phyloP scores from a whole-genome alignment of 768 basidiomycete species.

The Leccinum incarnatum region DNA sequence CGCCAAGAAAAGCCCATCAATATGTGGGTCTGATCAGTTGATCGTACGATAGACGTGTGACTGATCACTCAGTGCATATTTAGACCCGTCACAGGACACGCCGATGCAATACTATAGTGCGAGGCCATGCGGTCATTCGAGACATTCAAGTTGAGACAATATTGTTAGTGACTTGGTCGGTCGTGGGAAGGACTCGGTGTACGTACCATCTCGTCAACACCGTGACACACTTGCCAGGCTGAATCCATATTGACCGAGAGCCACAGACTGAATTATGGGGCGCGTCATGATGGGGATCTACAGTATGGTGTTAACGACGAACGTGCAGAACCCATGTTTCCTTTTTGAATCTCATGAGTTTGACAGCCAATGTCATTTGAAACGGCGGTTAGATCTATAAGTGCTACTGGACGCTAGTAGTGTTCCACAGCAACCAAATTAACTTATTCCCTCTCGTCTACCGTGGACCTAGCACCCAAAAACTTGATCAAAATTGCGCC shows the following conservation, averaged over 20 bases:
- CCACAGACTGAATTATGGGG: no score
- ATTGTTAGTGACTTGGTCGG: not conserved
- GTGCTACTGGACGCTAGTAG: no score
- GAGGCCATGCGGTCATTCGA: not conserved
- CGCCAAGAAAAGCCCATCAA: not conserved
- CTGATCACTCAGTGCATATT: not conserved
- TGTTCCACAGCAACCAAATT: no score
- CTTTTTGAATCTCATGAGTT: no score
- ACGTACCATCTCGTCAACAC: no score
- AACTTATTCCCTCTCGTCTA: not conserved
- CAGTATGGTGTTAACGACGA: no score
- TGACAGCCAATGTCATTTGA: no score
- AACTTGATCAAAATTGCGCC: conserved; percentile 5
- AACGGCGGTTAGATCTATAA: no score
- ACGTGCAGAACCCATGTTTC: no score
- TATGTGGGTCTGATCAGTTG: not conserved
- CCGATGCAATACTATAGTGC: not conserved
- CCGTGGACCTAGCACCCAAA: not conserved
- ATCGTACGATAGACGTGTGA: not conserved
- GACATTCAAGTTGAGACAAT: not conserved
- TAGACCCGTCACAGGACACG: not conserved
- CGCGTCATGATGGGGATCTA: no score
- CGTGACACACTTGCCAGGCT: no score
- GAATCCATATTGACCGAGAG: no score
- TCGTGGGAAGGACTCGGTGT: not conserved